Conservation (phyloP, 768 basidiomycete species). For the Lentinula lateritia region DNA sequence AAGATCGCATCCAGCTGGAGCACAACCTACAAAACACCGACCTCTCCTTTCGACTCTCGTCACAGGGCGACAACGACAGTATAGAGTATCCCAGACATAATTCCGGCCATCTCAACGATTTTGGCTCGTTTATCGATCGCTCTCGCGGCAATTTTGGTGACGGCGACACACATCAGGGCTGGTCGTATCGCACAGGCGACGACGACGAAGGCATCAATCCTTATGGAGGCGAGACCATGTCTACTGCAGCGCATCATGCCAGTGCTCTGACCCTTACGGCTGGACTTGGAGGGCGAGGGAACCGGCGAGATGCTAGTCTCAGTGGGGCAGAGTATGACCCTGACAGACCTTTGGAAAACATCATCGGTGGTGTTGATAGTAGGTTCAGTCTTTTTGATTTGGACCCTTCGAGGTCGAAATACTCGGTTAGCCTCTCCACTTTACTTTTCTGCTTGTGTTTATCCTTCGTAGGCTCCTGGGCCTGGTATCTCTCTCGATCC, state of each 20-base stretch:
- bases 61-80: slow-evolving; percentile 40
- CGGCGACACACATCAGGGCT: slow-evolving; percentile 47
- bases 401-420: slow-evolving; percentile 46
- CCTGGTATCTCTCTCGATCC: slow-evolving; percentile 44
- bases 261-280: slow-evolving; percentile 83
- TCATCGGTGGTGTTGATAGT: slow-evolving; percentile 55
- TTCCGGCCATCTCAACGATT: slow-evolving; percentile 52
- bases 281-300: slow-evolving; percentile 55
- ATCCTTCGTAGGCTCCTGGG: slow-evolving; percentile 14
- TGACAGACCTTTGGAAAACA: slow-evolving; percentile 68
- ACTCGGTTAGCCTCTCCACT: slow-evolving; percentile 31
- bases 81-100: slow-evolving; percentile 73
- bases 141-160: slow-evolving; percentile 44
- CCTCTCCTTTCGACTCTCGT: slow-evolving; percentile 65
- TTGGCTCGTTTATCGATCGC: slow-evolving; percentile 55
- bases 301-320: slow-evolving; percentile 27
- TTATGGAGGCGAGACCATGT: slow-evolving; percentile 65
- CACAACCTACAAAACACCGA: slow-evolving; percentile 71
- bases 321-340: slow-evolving; percentile 86
- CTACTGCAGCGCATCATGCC: slow-evolving; percentile 86
- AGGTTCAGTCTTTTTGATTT: slow-evolving; percentile 53
- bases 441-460: not conserved
- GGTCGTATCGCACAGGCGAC: slow-evolving; percentile 51
- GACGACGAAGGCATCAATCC: slow-evolving; percentile 67
- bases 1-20: slow-evolving; percentile 73